A percentile compares a stretch with the other conserved stretches of the same genome.
These are phyloP conservation scores for Colletotrichum sp. DNA, from an alignment of 2,329 filamentous ascomycete genomes.

Conservation along the genomic window DNA sequence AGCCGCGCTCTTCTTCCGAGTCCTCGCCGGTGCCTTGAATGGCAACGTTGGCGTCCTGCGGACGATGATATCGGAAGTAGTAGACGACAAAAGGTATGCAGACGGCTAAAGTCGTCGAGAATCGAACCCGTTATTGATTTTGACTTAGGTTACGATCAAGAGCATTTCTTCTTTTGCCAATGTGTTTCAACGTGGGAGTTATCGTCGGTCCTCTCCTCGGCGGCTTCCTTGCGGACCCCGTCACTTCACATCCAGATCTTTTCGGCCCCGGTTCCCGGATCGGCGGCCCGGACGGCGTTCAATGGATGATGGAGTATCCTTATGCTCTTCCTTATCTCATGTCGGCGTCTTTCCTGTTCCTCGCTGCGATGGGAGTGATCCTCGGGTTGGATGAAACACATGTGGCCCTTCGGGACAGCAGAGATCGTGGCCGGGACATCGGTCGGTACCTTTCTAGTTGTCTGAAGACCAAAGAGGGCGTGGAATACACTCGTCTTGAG, in stretches of 20 bases:
- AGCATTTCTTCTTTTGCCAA: conserved; percentile 24
- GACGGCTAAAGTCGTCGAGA: neutral
- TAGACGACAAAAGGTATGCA: conserved; percentile 20
- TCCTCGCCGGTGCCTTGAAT: conserved; percentile 22
- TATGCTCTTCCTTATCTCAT: conserved; percentile 26
- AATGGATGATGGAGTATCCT: conserved; percentile 24
- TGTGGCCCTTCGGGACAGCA: neutral
- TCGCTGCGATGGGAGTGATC: conserved; percentile 21
- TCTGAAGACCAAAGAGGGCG: neutral
- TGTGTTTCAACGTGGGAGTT: conserved; percentile 26
- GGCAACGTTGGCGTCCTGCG: conserved; percentile 24
- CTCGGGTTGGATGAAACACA: conserved; percentile 26
- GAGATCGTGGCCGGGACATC: conserved; percentile 12
- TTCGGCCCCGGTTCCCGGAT: conserved; percentile 24
- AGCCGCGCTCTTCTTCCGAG: conserved; percentile 22
- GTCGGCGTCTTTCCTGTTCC: conserved; percentile 15
- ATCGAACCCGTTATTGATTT: neutral
- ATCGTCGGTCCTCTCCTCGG: conserved; percentile 27
- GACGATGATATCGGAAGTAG: conserved; percentile 26
- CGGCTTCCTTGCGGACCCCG: conserved; percentile 26
- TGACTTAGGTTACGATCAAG: conserved; percentile 6
- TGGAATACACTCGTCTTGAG: neutral
- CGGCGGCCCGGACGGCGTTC: conserved; percentile 19
- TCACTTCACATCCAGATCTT: conserved; percentile 16
- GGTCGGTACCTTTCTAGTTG: neutral